Conservation (phyloP, 1,139 yeast species). For the Protomyces arabidopsidicola region DNA sequence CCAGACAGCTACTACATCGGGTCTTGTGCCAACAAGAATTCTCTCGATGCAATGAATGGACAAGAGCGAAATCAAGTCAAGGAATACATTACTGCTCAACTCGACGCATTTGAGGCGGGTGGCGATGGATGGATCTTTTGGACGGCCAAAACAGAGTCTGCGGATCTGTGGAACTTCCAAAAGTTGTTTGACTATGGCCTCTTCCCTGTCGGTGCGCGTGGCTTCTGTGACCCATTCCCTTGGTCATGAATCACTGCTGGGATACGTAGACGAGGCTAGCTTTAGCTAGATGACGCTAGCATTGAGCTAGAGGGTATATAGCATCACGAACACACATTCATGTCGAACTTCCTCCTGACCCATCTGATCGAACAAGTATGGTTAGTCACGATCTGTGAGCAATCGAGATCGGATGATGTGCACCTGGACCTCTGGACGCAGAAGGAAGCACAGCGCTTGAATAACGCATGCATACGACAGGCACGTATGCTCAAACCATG, state of each 20-base stretch:
- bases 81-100: conserved; percentile 77
- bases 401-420: too few species aligned
- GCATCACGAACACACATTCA: too few species aligned
- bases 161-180: conserved; percentile 81
- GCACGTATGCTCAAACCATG: too few species aligned
- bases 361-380: too few species aligned
- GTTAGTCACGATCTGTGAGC: too few species aligned
- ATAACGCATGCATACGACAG: too few species aligned
- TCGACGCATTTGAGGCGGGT: conserved; percentile 67
- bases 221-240: background rate
- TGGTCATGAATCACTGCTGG: background rate
- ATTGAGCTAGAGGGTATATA: too few species aligned
- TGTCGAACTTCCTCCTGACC: too few species aligned
- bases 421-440: too few species aligned
- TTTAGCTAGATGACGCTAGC: too few species aligned
- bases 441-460: too few species aligned
- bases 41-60: conserved; percentile 32
- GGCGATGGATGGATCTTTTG: conserved; percentile 80
- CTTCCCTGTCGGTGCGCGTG: conserved; percentile 50
- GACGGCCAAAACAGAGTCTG: conserved; percentile 82
- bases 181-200: conserved; percentile 54
- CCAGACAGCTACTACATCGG: conserved; percentile 52
- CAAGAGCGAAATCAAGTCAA: conserved; percentile 47
- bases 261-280: too few species aligned
- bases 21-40: conserved; percentile 47